Percentiles rank a stretch among this genome's conserved stretches.
Evolutionary conservation across 2,329 filamentous ascomycete genomes (phyloP).

Genomic region (Neocatenulostroma microsporum): DNA sequence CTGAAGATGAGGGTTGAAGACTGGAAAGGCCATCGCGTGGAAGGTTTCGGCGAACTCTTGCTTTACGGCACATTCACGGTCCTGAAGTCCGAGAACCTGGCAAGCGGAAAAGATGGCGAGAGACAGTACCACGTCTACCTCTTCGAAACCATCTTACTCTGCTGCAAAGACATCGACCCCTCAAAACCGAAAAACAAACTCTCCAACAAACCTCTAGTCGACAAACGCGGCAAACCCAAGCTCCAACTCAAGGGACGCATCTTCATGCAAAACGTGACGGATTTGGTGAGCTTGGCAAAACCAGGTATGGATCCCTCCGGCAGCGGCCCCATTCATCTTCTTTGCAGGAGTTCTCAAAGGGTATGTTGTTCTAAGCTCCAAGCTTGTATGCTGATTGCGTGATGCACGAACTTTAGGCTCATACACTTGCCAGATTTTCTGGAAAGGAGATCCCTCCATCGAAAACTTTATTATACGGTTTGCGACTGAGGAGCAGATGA

Average conservation of each 20-base stretch:
- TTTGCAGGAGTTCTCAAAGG: slow-evolving; percentile 17
- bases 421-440: slow-evolving; percentile 95
- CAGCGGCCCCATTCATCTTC: slow-evolving; percentile 8
- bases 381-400: neutral
- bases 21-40: slow-evolving; percentile 88
- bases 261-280: slow-evolving; percentile 98
- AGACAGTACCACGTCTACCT: slow-evolving; percentile 98
- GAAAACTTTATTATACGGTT: slow-evolving; percentile 97
- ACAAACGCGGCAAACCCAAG: slow-evolving; percentile 63
- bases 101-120: slow-evolving; percentile 70
- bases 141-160: slow-evolving; percentile 89
- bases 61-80: slow-evolving; percentile 88
- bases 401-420: too few species aligned
- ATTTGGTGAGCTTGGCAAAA: slow-evolving; percentile 79
- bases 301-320: slow-evolving; percentile 58
- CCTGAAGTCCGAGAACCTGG: slow-evolving; percentile 51
- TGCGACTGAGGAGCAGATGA: slow-evolving; percentile 82
- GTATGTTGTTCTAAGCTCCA: slow-evolving; percentile 20
- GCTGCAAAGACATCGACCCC: slow-evolving; percentile 88
- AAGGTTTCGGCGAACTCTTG: slow-evolving; percentile 83
- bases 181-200: slow-evolving; percentile 68
- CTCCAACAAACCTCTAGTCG: slow-evolving; percentile 64
- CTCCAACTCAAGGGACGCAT: slow-evolving; percentile 94
- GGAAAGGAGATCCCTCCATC: slow-evolving; percentile 92
- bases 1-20: slow-evolving; percentile 80